A percentile compares a stretch with the other conserved stretches of the same genome.
phyloP scores from a whole-genome alignment of 169 alveolate genomes.

The Plasmodium cynomolgi region DNA sequence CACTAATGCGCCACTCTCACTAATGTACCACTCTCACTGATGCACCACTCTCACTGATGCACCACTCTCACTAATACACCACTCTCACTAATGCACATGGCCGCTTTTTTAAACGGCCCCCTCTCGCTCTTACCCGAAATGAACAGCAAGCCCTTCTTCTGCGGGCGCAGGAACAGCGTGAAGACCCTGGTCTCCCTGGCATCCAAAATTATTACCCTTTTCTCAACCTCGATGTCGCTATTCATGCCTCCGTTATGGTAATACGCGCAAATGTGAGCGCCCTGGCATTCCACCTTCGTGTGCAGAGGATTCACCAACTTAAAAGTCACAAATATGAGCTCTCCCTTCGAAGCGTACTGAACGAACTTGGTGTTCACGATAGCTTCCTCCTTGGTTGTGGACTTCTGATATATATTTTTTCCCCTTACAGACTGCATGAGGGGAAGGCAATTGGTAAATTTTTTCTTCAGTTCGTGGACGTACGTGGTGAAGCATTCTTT shows the following conservation, averaged over 20 bases:
- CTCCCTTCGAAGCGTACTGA: slow-evolving; percentile 35
- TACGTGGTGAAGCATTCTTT: slow-evolving; percentile 8
- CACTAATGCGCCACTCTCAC: not conserved
- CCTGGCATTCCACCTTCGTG: slow-evolving; percentile 62
- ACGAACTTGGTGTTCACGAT: slow-evolving; percentile 28
- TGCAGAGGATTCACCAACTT: slow-evolving; percentile 35
- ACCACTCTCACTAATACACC: not conserved
- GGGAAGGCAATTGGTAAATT: slow-evolving; percentile 10
- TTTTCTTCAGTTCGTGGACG: slow-evolving; percentile 5
- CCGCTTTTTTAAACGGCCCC: not conserved
- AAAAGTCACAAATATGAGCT: slow-evolving; percentile 24
- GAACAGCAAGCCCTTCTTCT: slow-evolving; percentile 23
- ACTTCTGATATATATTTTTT: slow-evolving; percentile 46
- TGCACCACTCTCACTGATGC: not conserved
- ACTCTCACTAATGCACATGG: not conserved
- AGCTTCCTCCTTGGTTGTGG: slow-evolving; percentile 11
- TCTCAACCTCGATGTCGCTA: slow-evolving; percentile 40
- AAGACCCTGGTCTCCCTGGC: slow-evolving; percentile 27
- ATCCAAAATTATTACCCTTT: slow-evolving; percentile 42
- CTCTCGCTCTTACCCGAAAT: slow-evolving; percentile 25
- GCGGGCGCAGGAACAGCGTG: slow-evolving; percentile 21
- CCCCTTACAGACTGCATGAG: not conserved
- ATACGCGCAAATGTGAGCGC: slow-evolving; percentile 47
- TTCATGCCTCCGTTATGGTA: slow-evolving; percentile 23
- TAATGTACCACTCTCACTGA: not conserved